Conservation (phyloP, 768 basidiomycete species). For the Steccherinum ochraceum region DNA sequence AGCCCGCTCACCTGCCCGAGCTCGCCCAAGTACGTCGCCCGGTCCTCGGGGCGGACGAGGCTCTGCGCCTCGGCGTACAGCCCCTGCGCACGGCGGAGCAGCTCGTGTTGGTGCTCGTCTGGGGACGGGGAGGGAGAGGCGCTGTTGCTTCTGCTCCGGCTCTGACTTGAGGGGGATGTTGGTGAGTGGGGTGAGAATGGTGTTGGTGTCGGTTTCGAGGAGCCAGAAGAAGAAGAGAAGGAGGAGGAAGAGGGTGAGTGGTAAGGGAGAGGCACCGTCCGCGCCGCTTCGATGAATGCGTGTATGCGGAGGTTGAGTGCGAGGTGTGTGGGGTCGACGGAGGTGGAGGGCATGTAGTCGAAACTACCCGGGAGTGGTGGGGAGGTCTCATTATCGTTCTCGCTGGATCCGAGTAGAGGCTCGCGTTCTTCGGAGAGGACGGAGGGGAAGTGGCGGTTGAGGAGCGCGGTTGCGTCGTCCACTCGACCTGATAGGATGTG, state of each 20-base stretch:
- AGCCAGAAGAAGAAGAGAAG: conserved; percentile 7
- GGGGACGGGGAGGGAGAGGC: conserved; percentile 11
- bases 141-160: no score
- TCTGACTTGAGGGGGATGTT: background rate
- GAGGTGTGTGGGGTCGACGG: conserved; percentile 70
- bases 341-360: conserved; percentile 51
- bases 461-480: conserved; percentile 56
- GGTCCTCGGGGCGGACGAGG: conserved; percentile 49
- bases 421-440: conserved; percentile 40
- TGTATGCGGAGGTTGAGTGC: conserved; percentile 82
- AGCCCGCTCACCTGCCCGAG: conserved; percentile 69
- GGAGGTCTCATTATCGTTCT: background rate
- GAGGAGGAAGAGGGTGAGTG: conserved; percentile 9
- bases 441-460: conserved; percentile 69
- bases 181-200: conserved; percentile 6
- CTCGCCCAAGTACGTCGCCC: conserved; percentile 59
- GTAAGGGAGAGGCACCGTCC: conserved; percentile 59
- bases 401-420: background rate
- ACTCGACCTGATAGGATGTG: conserved; percentile 74
- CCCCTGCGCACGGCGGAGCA: conserved; percentile 58
- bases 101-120: conserved; percentile 34
- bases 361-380: conserved; percentile 26
- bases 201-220: conserved; percentile 1
- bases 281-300: conserved; percentile 80
- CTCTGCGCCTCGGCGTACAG: conserved; percentile 57